Base-by-base conservation (phyloP, 2,329 filamentous ascomycete genomes). In the Alternaria brassicae region DNA sequence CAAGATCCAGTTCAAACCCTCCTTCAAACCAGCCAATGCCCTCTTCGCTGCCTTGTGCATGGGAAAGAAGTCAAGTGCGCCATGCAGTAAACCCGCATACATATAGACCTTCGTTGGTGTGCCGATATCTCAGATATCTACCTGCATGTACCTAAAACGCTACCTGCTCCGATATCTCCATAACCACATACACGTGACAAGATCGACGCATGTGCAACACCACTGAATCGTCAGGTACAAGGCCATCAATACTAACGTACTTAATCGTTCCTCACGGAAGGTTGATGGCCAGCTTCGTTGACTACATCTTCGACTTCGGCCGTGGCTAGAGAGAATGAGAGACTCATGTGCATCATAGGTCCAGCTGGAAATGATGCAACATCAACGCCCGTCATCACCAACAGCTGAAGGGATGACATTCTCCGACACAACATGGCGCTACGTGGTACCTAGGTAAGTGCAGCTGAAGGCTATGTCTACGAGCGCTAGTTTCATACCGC, bases 11-110 rank as follows among this genome's bases (percentile, higher is more conserved):
- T 66, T 69, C n/a, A 78, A 51, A 1, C 75, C 77, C n/a, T 66
- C 61, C 27, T 74, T 66, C 4, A 69, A 65, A 53, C 79, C 73
- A 6, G 65, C 41, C n/a, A 69, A 21, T 5, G 70, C 68, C 54
- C 68, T 71, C 39, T 70, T 67, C 3, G 66, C 64, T 3, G 65
- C 53, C 9, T 69, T 67, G 23, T 73, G 47, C 40, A 72, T 72
- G 6, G 73, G 73, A 50, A 78, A 68, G 53, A 76, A 73, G 30
- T 63, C 60, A 45, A 69, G 72, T 49, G 85, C 65, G 69, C 76
- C 78, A 70, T 83, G 81, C 7, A 79, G 79, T 53, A 80, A 71
- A 0, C 81, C 81, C 0, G 73, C 61, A 65, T 80, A 82, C 6
- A 81, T 66, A 61, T 83, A 78, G 12, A 84, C 37, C 1, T 30